These are phyloP conservation scores for Thuidium tamariscinum DNA, from an alignment of 225 moss, liverwort and hornwort genomes.

Conservation along the genomic window DNA sequence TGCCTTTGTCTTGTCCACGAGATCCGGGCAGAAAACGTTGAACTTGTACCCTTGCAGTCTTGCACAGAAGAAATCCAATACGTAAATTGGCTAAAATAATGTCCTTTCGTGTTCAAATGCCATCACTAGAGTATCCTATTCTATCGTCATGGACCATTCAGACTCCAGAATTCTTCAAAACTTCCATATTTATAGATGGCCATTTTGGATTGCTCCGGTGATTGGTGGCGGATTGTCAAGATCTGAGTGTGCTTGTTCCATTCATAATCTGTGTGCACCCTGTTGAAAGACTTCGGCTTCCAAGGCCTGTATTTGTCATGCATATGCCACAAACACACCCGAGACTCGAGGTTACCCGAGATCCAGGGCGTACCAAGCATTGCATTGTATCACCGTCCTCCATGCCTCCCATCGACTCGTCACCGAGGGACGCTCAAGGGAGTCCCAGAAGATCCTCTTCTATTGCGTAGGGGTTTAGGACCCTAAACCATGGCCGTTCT, in stretches of 20 bases:
- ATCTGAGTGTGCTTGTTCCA: constrained; percentile 85
- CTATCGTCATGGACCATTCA: not conserved
- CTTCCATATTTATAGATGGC: not conserved
- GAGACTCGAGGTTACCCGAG: constrained; percentile 68
- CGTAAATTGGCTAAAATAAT: not conserved
- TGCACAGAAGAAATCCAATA: not conserved
- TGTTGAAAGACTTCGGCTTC: constrained; percentile 77
- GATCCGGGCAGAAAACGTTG: constrained; percentile 72
- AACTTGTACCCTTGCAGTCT: constrained; percentile 87
- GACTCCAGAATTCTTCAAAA: not conserved
- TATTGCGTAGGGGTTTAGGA: constrained; percentile 10
- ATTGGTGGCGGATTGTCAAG: constrained; percentile 65
- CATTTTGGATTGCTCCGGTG: not conserved
- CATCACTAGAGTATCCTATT: not conserved
- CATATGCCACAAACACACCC: constrained; percentile 93
- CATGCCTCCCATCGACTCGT: constrained; percentile 68
- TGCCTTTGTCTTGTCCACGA: constrained; percentile 75
- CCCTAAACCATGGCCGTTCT: constrained; percentile 44
- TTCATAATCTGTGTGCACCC: constrained; percentile 69
- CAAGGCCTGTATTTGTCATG: constrained; percentile 65
- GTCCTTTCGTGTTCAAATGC: too few species aligned
- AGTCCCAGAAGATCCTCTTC: constrained; percentile 60
- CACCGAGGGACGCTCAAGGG: constrained; percentile 49
- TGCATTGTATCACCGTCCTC: constrained; percentile 69
- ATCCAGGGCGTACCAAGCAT: constrained; percentile 64